Evolutionary conservation across 2,329 filamentous ascomycete species (phyloP).

Genomic region (Pseudogymnoascus sp.): DNA sequence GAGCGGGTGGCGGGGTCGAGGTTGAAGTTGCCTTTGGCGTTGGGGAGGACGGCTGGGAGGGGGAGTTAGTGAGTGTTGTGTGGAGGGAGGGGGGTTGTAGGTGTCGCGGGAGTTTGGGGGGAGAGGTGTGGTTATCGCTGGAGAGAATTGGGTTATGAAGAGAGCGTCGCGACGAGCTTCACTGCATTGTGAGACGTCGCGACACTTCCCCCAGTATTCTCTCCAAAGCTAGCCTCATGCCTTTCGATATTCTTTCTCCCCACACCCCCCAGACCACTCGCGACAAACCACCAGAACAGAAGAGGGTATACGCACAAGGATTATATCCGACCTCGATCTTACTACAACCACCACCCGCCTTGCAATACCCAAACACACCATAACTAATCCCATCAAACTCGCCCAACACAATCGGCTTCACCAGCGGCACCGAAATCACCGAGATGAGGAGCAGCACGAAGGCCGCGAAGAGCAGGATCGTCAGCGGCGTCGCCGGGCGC

Average conservation of each 20-base stretch:
- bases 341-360: constrained; percentile 50
- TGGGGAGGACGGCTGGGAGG: constrained; percentile 18
- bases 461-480: constrained; percentile 73
- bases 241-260: background rate
- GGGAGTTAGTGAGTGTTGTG: background rate
- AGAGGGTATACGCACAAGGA: constrained; percentile 50
- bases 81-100: background rate
- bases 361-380: constrained; percentile 88
- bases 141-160: background rate
- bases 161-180: background rate
- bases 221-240: background rate
- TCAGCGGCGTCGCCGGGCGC: constrained; percentile 84
- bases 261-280: background rate
- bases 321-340: constrained; percentile 76
- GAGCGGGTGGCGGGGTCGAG: constrained; percentile 43
- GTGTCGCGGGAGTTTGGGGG: constrained; percentile 14
- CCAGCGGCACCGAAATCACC: constrained; percentile 83
- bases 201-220: constrained; percentile 4
- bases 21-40: constrained; percentile 40
- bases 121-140: background rate
- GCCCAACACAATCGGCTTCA: constrained; percentile 75
- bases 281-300: background rate
- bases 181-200: background rate
- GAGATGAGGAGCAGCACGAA: constrained; percentile 80
- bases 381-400: constrained; percentile 69